A percentile compares a stretch with the other conserved stretches of the same genome.
phyloP scores from a whole-genome alignment of 2,329 filamentous ascomycete species.

The Hymenotorrendiella dingleyae region DNA sequence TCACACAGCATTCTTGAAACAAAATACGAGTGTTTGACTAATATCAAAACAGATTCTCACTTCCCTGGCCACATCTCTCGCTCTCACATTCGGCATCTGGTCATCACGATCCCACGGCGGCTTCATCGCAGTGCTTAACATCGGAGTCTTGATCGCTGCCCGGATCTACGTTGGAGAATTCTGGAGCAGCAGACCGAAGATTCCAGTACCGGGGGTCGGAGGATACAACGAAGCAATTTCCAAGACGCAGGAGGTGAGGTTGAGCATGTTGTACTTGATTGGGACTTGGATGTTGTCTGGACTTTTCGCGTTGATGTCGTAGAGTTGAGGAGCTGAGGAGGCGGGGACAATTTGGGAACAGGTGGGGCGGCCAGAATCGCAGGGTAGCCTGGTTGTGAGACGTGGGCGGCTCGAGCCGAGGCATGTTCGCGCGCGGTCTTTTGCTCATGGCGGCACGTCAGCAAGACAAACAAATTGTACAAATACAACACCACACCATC shows the following conservation, averaged over 20 bases:
- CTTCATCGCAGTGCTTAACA: constrained; percentile 9
- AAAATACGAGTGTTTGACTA: background rate
- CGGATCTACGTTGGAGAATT: constrained; percentile 18
- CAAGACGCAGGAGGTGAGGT: constrained; percentile 19
- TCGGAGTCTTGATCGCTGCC: constrained; percentile 15
- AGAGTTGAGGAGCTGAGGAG: no score
- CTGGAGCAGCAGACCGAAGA: constrained; percentile 19
- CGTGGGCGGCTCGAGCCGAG: no score
- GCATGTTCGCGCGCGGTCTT: no score
- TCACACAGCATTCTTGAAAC: background rate
- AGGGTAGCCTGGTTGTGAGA: no score
- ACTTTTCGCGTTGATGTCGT: constrained; percentile 5
- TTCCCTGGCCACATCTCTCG: constrained; percentile 4
- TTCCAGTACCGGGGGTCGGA: constrained; percentile 17
- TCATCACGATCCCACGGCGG: background rate
- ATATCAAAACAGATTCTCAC: constrained; percentile 15
- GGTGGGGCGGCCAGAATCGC: no score
- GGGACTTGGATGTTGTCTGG: constrained; percentile 16
- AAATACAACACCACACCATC: no score
- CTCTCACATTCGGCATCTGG: constrained; percentile 8
- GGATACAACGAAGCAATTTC: constrained; percentile 23
- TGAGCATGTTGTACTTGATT: constrained; percentile 21
- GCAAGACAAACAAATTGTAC: no score
- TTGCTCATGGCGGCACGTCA: no score
- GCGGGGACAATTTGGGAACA: no score